phyloP scores from a whole-genome alignment of 345 rosid genomes.

The Eucalyptus erythrocorys region DNA sequence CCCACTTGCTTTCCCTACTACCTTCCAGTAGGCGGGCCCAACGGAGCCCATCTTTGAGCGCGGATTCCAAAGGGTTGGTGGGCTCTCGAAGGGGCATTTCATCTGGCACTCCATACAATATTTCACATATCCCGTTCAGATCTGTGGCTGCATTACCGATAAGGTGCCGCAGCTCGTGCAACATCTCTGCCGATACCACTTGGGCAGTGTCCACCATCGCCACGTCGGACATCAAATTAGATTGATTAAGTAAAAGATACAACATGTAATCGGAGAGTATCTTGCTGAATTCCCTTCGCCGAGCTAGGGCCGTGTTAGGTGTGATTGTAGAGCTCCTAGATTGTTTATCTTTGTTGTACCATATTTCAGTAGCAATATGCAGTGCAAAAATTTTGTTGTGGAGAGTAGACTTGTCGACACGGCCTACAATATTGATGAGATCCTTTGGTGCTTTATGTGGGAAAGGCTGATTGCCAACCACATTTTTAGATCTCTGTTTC shows the following conservation, averaged over 20 bases:
- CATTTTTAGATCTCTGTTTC: too few species aligned
- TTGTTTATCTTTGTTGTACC: not conserved
- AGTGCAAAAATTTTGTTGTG: rapidly evolving
- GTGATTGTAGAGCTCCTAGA: too few species aligned
- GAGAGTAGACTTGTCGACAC: not conserved
- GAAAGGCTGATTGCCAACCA: too few species aligned
- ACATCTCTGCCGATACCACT: rapidly evolving
- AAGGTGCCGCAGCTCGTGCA: rapidly evolving
- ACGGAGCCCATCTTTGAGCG: rapidly evolving
- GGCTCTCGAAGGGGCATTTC: rapidly evolving
- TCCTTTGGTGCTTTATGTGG: too few species aligned
- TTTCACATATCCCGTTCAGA: rapidly evolving
- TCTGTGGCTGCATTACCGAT: rapidly evolving
- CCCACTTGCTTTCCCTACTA: too few species aligned
- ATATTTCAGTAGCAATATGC: not conserved
- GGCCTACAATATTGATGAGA: too few species aligned
- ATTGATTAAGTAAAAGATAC: too few species aligned
- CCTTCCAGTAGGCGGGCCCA: rapidly evolving
- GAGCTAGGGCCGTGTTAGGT: rapidly evolving
- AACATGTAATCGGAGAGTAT: rapidly evolving
- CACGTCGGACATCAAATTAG: rapidly evolving
- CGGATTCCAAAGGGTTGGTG: rapidly evolving
- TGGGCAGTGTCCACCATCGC: too few species aligned
- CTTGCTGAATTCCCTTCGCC: rapidly evolving
- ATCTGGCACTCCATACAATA: rapidly evolving